Evolutionary conservation across 306 rosid species (phyloP), one percentile per base, ranked within the genome.

Genomic region (Luffa aegyptiaca): DNA sequence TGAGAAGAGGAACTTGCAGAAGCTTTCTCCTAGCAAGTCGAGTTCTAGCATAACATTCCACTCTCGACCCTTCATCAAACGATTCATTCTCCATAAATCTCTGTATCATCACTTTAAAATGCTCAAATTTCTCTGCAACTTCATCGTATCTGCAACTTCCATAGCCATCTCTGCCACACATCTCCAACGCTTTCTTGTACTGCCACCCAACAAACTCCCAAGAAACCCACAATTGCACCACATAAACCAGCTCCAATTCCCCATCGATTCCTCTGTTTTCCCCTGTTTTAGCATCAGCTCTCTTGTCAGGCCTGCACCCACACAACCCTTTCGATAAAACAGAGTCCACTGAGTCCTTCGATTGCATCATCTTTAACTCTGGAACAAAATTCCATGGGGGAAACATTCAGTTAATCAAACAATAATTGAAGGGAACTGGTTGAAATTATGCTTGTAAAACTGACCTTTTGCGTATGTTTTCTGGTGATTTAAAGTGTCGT

Each of bases 151-250:
- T 79, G 45, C 80, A 80, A 48, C 64, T 31, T 16, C 79, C 86
- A 71, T 82, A 81, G 13, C 84, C 80, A 13, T 84, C 86, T 44
- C 74, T 76, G 14, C 85, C 90, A 84, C 91, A 84, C 0, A 94
- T 76, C 69, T 92, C 89, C 33, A 84, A 61, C 46, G 88, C 86
- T 86, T 92, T 90, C 73, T 76, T 88, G 75, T 89, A 90, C 49
- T 88, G 96, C 98, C 96, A 92, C 49, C 87, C 87, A 18, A 94
- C 85, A 33, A 94, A 86, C 65, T 94, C 98, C 98, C 98, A 94
- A 3, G 97, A 92, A 61, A 92, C 97, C 59, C 96, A 90, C 85
- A 87, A 49, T 51, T 94, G 98, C 11, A 96, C 96, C 12, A 94
- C 96, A 78, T 94, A 94, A 7, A 94, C 94, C 80, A 88, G 64